phyloP scores from a whole-genome alignment of 169 alveolate genomes.

The Sarcocystis neurona region DNA sequence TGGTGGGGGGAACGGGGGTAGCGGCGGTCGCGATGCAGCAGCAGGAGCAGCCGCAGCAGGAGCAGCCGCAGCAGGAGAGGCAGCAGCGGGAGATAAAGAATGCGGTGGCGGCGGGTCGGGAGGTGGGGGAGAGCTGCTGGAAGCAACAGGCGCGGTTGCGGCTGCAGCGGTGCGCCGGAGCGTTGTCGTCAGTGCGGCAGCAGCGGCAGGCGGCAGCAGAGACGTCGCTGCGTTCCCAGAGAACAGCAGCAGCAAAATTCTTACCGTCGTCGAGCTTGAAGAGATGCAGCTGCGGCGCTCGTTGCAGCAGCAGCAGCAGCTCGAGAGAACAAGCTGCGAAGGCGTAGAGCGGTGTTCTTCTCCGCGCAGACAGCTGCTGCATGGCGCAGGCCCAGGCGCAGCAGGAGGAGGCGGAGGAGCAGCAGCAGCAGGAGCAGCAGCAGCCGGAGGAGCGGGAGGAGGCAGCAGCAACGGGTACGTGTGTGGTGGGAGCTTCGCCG shows the following conservation, averaged over 20 bases:
- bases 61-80: too few species aligned
- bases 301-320: conserved; percentile 16
- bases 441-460: neutral
- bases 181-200: too few species aligned
- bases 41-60: too few species aligned
- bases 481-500: neutral
- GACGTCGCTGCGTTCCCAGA: neutral
- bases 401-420: neutral
- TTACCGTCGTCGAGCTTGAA: conserved; percentile 26
- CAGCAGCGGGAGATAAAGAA: too few species aligned
- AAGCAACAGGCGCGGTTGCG: neutral
- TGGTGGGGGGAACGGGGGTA: neutral
- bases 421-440: neutral
- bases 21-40: neutral
- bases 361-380: too few species aligned
- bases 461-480: neutral
- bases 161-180: neutral
- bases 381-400: conserved; percentile 5
- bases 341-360: too few species aligned
- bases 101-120: conserved; percentile 1
- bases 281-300: conserved; percentile 18
- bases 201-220: neutral
- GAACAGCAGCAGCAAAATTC: neutral
- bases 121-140: neutral
- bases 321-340: too few species aligned